Conservation (phyloP, 2,329 filamentous ascomycete species). For the Exserohilum rostratum region DNA sequence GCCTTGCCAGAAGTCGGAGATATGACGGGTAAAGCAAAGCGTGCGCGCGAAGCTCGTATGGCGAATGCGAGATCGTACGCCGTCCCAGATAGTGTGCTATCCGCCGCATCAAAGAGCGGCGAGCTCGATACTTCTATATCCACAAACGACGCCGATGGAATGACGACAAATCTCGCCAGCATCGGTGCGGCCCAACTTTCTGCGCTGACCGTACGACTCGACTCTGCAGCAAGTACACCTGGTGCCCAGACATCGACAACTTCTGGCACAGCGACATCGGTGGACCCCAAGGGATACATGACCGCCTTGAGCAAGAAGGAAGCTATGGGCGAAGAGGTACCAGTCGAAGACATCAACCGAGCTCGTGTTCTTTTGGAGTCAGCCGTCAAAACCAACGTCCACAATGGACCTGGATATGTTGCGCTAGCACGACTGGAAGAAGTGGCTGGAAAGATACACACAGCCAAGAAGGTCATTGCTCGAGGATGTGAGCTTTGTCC, state of each 20-base stretch:
- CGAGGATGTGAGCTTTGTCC: constrained; percentile 90
- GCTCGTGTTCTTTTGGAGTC: constrained; percentile 92
- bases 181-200: constrained; percentile 97
- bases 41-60: constrained; percentile 82
- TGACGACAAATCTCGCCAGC: constrained; percentile 97
- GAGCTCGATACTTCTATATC: constrained; percentile 89
- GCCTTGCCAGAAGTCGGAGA: constrained; percentile 95
- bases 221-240: constrained; percentile 75
- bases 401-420: constrained; percentile 94
- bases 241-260: constrained; percentile 68
- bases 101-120: constrained; percentile 77
- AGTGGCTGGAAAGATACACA: constrained; percentile 86
- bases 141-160: constrained; percentile 68
- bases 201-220: constrained; percentile 89
- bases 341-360: constrained; percentile 90
- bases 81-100: constrained; percentile 93
- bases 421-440: constrained; percentile 92
- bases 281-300: constrained; percentile 94
- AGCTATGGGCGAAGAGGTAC: constrained; percentile 74
- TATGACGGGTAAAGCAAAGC: constrained; percentile 89
- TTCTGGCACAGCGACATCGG: constrained; percentile 82
- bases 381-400: constrained; percentile 95
- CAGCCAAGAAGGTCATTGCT: constrained; percentile 85
- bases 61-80: constrained; percentile 76
- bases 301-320: constrained; percentile 87